Evolutionary conservation across 495 filamentous ascomycete species (phyloP), one percentile per base, ranked within the genome.

Genomic region (Hamigera avellanea): DNA sequence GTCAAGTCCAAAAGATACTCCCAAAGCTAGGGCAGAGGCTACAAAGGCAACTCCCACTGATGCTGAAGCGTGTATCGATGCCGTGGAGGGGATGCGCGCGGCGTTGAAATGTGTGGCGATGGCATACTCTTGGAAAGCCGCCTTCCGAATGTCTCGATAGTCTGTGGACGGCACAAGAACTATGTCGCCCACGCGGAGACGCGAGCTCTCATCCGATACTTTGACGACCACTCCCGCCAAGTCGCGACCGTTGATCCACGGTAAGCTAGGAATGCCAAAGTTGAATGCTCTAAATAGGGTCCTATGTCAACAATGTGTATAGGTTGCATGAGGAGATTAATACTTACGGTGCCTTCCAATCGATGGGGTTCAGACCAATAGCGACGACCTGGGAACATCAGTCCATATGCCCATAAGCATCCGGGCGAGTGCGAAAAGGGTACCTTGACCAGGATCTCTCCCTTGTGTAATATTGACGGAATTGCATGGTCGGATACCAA

Each of bases 331-430:
- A 48, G 19, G 16, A 34, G 14, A 31, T 34, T 30, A 16, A 21
- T 27, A 66, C 66, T 23, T 63, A 80, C 76, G 75, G 75, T 45
- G 66, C 72, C 58, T 83, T 83, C 80, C 80, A 83, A 50, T 84
- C 80, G 32, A 82, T 71, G 2, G 78, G 80, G 52, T 82, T 83
- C 34, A 84, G 54, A 2, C 78, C 80, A 54, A 82, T 71, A 7
- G 69, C 72, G 21, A 66, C 43, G 7, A 67, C 55, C 62, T 68
- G 37, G 21, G 9, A 9, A n/a, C n/a, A n/a, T n/a, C 8, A 6
- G 16, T 28, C 12, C 1, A 32, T 51, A 31, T 45, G 40, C 30
- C 3, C 25, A n/a, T 26, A 3, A 8, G 3, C 13, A 13, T 2
- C 9, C 17, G 14, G 10, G 14, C 1, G 1, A 14, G 14, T 10